Evolutionary conservation across 2,329 filamentous ascomycete species (phyloP), one percentile per base, ranked within the genome.

Genomic region (Lasiodiplodia sp.): DNA sequence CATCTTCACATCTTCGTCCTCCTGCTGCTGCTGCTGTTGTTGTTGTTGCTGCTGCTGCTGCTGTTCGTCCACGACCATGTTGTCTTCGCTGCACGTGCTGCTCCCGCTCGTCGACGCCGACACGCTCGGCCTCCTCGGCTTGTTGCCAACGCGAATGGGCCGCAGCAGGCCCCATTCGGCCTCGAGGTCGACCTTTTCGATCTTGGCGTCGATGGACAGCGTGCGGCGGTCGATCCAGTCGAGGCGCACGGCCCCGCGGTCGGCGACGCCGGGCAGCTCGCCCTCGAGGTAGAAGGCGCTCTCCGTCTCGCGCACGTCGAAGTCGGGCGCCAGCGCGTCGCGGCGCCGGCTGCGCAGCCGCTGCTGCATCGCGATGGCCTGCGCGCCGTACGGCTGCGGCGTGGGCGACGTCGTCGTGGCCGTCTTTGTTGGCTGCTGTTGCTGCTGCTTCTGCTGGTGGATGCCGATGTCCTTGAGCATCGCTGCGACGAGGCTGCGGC

Each of bases 101-200:
- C 40, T 47, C 31, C 28, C 23, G n/a, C 55, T 60, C 40, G 40
- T 31, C 37, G 51, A 38, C 49, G 47, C 49, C 21, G 63, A 66
- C 37, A 25, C n/a, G 52, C 37, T 34, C 18, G 53, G 74, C 49
- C 74, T 68, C 56, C 72, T 71, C 7, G 69, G 71, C 49, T 75
- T 73, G 49, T 67, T 52, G 34, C 44, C n/a, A 69, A 62, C 58
- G 58, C 57, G 56, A 21, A 68, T 62, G 23, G 66, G 66, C 21
- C 66, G 58, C 34, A n/a, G 70, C 28, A 71, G 51, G 2, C 63
- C 68, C 65, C 64, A 66, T 44, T 71, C 69, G 6, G 21, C 58
- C 25, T 53, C 58, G 7, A 71, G 38, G 28, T 71, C 65, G 40
- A 71, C 65, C 40, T 53, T 51, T 25, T 55, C 66, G 23, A 70